phyloP scores from a whole-genome alignment of 2,329 filamentous ascomycete genomes.

The Alternaria viburni region DNA sequence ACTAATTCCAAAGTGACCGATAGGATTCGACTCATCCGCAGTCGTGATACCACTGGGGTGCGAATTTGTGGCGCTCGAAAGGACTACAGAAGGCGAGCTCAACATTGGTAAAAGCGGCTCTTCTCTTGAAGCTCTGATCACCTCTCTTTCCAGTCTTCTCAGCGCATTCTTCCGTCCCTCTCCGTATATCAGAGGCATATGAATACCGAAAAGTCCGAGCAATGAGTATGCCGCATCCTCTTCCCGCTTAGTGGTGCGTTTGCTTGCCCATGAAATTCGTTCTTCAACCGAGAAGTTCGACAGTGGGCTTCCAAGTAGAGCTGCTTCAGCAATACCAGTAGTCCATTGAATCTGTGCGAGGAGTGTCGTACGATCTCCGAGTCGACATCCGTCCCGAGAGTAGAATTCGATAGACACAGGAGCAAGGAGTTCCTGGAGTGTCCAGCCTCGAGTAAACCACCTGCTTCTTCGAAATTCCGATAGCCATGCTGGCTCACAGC shows the following conservation, averaged over 20 bases:
- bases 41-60: no score
- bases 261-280: neutral
- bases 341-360: neutral
- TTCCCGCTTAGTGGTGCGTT: neutral
- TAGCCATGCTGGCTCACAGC: rapidly evolving
- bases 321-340: neutral
- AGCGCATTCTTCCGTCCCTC: neutral
- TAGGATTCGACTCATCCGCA: no score
- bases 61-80: no score
- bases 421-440: neutral
- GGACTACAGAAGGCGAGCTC: rapidly evolving
- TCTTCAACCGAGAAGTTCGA: neutral
- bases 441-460: neutral
- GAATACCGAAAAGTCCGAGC: neutral
- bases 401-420: neutral
- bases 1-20: no score
- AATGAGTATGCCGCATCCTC: neutral
- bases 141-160: neutral
- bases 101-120: neutral
- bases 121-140: neutral
- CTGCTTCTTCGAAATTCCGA: neutral
- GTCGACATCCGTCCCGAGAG: neutral
- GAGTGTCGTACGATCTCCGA: neutral
- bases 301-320: neutral
- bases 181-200: neutral